phyloP scores from a whole-genome alignment of 352 stramenopile genomes.

The Phytophthora multivora region DNA sequence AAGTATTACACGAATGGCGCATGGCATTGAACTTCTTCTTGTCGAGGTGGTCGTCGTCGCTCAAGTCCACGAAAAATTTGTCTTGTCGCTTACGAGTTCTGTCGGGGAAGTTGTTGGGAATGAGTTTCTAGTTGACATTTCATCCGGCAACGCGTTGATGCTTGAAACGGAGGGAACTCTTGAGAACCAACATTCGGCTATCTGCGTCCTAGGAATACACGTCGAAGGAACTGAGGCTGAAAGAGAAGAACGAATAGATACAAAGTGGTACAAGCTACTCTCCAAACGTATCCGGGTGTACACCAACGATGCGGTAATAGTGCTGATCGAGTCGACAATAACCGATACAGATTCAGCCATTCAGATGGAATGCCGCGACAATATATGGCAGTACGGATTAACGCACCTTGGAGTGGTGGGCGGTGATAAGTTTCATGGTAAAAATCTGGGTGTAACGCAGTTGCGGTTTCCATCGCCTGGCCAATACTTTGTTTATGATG shows the following conservation, averaged over 20 bases:
- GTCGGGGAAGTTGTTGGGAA: constrained; percentile 13
- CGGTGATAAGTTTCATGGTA: not conserved
- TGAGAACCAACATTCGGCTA: not conserved
- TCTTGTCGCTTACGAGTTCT: constrained; percentile 16
- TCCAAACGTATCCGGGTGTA: constrained; percentile 24
- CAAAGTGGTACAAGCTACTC: constrained; percentile 16
- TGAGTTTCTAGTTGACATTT: constrained; percentile 16
- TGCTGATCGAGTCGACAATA: constrained; percentile 18
- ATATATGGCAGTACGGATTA: constrained; percentile 15
- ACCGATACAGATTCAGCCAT: constrained; percentile 11
- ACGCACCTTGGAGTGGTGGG: constrained; percentile 16
- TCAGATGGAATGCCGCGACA: constrained; percentile 21
- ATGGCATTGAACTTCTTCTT: not conserved
- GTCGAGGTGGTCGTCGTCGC: constrained; percentile 8
- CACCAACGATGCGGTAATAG: constrained; percentile 12
- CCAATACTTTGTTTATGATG: constrained; percentile 20
- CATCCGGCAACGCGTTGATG: not conserved
- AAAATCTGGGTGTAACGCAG: constrained; percentile 8
- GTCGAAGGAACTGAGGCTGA: constrained; percentile 10
- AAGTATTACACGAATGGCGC: not conserved
- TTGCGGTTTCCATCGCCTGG: constrained; percentile 24
- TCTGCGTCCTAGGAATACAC: constrained; percentile 19
- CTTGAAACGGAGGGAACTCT: not conserved
- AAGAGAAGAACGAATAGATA: constrained; percentile 12
- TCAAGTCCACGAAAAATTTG: not conserved